Percentiles rank a stretch among this genome's conserved stretches.
These are phyloP conservation scores for Coniella vitis DNA, from an alignment of 2,329 filamentous ascomycete genomes.

Conservation along the genomic window DNA sequence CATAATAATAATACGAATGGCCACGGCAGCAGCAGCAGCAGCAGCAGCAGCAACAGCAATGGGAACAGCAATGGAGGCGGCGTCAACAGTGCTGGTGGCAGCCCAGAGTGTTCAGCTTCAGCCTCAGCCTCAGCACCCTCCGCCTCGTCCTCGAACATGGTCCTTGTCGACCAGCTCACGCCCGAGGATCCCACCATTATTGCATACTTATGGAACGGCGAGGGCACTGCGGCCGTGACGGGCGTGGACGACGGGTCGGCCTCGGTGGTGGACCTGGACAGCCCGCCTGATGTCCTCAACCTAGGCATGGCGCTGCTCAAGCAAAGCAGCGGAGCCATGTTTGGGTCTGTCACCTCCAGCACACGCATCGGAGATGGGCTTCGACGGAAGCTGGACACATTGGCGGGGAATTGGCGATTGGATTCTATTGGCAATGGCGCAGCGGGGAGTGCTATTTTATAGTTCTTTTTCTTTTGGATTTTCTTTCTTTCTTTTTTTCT, in stretches of 20 bases:
- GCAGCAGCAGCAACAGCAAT: neutral
- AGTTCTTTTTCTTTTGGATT: too few relatives aligned
- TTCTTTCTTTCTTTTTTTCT: too few relatives aligned
- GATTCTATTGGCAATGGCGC: slow-evolving; percentile 18
- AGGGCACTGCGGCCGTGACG: slow-evolving; percentile 31
- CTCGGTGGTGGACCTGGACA: slow-evolving; percentile 26
- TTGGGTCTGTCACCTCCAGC: slow-evolving; percentile 23
- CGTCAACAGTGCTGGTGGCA: neutral
- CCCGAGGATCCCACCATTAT: slow-evolving; percentile 32
- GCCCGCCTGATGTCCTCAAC: slow-evolving; percentile 31
- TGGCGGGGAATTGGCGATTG: slow-evolving; percentile 34
- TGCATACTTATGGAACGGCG: slow-evolving; percentile 32
- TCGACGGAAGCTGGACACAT: slow-evolving; percentile 33
- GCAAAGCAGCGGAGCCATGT: slow-evolving; percentile 24
- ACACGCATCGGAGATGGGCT: slow-evolving; percentile 39
- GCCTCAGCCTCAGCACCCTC: neutral
- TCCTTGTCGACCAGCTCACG: slow-evolving; percentile 34
- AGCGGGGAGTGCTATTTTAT: neutral
- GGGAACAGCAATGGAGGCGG: neutral
- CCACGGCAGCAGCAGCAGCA: neutral
- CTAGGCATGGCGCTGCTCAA: slow-evolving; percentile 35
- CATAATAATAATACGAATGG: neutral
- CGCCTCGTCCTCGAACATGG: neutral
- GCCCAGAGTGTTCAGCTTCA: slow-evolving; percentile 14
- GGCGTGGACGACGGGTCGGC: slow-evolving; percentile 23